Base-by-base conservation (phyloP, 2,329 filamentous ascomycete genomes). In the Nemania sp. region DNA sequence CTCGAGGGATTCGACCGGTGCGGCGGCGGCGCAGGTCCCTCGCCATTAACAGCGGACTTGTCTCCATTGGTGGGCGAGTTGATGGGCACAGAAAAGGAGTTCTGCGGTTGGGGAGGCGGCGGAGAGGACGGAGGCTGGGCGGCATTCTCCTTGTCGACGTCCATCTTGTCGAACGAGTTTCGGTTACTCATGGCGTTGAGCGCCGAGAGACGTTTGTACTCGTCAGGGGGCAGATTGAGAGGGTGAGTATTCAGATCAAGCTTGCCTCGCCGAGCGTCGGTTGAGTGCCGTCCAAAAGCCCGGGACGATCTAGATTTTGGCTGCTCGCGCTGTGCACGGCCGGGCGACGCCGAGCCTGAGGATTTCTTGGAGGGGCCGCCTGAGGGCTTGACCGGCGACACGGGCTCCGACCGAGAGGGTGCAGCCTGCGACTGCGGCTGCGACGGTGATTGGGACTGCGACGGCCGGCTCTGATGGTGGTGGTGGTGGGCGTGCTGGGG, bases 221-320 rank as follows among this genome's bases (percentile, higher is more conserved):
- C 87, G 76, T 96, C 91, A 41, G 91, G 91, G 2, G 88, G 91
- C 19, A 96, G 83, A 68, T 97, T 97, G 47, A 97, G 81, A 33
- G 93, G 93, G 72, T 97, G 92, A 2, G 85, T 88, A 70, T 93
- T 83, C 60, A 79, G 79, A 69, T 90, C 86, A 67, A 77, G 73
- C 69, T 83, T 83, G 64, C 73, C 75, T 60, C 80, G 76, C 51
- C 80, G 77, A 28, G 70, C 72, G 54, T 81, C 79, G 54, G 76
- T 77, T 31, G 78, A 72, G 57, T 80, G 75, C 56, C 79, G 75
- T 51, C 68, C 69, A 59, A 74, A 81, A 48, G 77, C 68, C 54
- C 77, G 73, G 52, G 75, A 75, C 45, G 68, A 71, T 59, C 74
- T 74, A 36, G 76, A 68, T 65, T 75, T 75, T 53, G 70, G 52